phyloP scores from a whole-genome alignment of 2,329 filamentous ascomycete genomes.

The Torrubiellomyces zombiae region DNA sequence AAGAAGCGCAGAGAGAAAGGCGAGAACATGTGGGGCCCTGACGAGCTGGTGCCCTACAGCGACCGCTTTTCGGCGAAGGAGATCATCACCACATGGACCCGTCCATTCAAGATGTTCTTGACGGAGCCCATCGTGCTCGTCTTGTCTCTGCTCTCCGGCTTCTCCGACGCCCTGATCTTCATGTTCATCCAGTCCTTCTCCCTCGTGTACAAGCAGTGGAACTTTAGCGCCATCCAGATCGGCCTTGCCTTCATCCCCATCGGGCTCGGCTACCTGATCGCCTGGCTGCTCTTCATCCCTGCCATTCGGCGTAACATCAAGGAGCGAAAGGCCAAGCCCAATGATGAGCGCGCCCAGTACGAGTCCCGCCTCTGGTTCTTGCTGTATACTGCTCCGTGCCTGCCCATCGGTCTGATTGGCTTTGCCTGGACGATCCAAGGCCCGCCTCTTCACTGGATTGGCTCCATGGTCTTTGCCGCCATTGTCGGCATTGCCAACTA shows the following conservation, averaged over 20 bases:
- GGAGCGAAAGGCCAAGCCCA: constrained; percentile 30
- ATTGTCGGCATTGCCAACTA: constrained; percentile 61
- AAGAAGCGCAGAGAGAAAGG: constrained; percentile 47
- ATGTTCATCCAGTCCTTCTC: constrained; percentile 59
- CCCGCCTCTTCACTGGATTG: constrained; percentile 50
- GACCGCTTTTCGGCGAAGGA: constrained; percentile 42
- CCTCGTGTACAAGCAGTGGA: constrained; percentile 52
- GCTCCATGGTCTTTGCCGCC: constrained; percentile 44
- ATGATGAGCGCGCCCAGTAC: constrained; percentile 45
- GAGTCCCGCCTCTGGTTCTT: constrained; percentile 52
- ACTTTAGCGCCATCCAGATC: constrained; percentile 37
- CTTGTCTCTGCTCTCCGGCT: constrained; percentile 54
- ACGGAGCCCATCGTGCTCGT: constrained; percentile 59
- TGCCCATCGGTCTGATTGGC: constrained; percentile 51
- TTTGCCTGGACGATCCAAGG: constrained; percentile 54
- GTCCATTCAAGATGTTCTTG: constrained; percentile 57
- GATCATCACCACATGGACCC: constrained; percentile 37
- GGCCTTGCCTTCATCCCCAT: constrained; percentile 51
- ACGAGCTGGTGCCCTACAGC: constrained; percentile 47
- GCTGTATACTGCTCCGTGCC: constrained; percentile 40
- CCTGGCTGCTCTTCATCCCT: constrained; percentile 42
- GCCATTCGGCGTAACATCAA: constrained; percentile 36
- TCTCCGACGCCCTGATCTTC: constrained; percentile 61
- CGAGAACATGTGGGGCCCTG: constrained; percentile 52
- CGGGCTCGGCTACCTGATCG: constrained; percentile 47